A percentile compares a stretch with the other conserved stretches of the same genome.
Evolutionary conservation across 1,284 basidiomycete species (phyloP).

Genomic region (Cutaneotrichosporon arboriforme): DNA sequence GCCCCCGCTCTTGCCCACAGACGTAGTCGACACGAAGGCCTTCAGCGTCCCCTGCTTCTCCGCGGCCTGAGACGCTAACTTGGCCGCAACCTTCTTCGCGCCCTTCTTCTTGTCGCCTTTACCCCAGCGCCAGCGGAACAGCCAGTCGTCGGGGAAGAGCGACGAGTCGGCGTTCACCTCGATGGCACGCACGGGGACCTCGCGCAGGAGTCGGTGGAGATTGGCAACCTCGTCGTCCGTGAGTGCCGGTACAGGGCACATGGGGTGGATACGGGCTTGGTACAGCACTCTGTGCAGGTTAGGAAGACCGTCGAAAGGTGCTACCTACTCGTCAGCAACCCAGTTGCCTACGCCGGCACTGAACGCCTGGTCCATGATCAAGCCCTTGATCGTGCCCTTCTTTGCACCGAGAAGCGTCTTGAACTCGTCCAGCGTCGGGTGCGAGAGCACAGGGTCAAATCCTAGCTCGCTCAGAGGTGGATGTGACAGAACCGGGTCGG

Average conservation of each 20-base stretch:
- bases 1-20: constrained; percentile 6
- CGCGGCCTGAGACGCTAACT: constrained; percentile 5
- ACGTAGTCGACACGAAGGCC: background rate
- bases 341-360: constrained; percentile 78
- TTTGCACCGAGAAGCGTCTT: constrained; percentile 54
- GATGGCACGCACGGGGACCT: constrained; percentile 63
- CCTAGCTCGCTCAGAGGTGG: constrained; percentile 66
- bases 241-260: constrained; percentile 61
- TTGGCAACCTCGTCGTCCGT: constrained; percentile 53
- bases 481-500: constrained; percentile 56
- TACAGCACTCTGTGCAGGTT: constrained; percentile 61
- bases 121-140: constrained; percentile 54
- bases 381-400: constrained; percentile 67
- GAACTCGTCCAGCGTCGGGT: constrained; percentile 62
- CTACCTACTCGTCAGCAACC: constrained; percentile 59
- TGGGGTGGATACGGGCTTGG: constrained; percentile 69
- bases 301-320: background rate
- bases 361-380: constrained; percentile 75
- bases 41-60: constrained; percentile 1
- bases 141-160: constrained; percentile 59
- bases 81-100: constrained; percentile 5
- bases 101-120: constrained; percentile 61
- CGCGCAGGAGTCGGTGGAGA: constrained; percentile 57
- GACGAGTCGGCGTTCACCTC: constrained; percentile 65
- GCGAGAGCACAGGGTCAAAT: constrained; percentile 70